Evolutionary conservation across 257 asterid species (phyloP), one percentile per base, ranked within the genome.

Genomic region (Solanum etuberosum): DNA sequence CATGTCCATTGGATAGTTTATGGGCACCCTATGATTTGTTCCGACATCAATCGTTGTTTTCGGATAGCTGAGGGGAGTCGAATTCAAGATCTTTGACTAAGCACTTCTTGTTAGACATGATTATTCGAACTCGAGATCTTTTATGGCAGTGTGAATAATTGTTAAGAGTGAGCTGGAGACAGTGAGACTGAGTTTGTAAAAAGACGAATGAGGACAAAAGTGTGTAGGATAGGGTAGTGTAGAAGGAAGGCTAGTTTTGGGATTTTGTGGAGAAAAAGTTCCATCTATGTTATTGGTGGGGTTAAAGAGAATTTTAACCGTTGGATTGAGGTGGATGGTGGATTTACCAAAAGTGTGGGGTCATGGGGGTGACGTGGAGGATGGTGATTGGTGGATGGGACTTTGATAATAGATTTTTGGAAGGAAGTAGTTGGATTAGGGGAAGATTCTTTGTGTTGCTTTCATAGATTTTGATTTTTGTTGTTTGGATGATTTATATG

Each of bases 1-100:
- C 97, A 83, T 96, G 98, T 89, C 94, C 98, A 32, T 88, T 96
- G 90, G 98, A 96, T 87, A 67, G 93, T 74, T 90, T 96, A 2
- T 96, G 98, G 98, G 89, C 95, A 51, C 98, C 98, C 3, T 93
- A 92, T 27, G 96, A 93, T 91, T 87, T 96, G 92, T 95, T 83
- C 86, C 89, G 92, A 43, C 97, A 94, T 34, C 92, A 93, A 61
- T 87, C 92, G 0, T 88, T 94, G 27, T 87, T 91, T 63, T 92
- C 98, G 6, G 95, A 95, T 77, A 90, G 90, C 86, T 94, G 91
- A 21, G 31, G 1, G 5, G 15, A 1, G 1, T 34, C 9, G 5
- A 73, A 73, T 0, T 0, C 1, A 0, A 35, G 0, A 73, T 21
- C 1, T 35, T 21, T 35, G 18, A 35, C 10, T 73, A 10, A 73